Percentiles rank a stretch among this genome's conserved stretches.
These are phyloP conservation scores for Gigaspora rosea DNA, from an alignment of 192 early-diverging fungal species.

Conservation along the genomic window DNA sequence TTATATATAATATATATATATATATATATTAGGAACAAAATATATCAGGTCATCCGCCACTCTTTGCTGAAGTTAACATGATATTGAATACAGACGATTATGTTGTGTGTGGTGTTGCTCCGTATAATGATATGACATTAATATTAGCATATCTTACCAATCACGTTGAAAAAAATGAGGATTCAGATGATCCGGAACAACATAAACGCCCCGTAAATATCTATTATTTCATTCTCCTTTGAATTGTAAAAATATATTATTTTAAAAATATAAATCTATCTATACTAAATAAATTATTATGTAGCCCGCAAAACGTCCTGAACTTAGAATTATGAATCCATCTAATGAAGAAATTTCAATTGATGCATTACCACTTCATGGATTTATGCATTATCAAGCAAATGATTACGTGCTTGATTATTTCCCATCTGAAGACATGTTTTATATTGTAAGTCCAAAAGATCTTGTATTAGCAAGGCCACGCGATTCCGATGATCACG, in stretches of 20 bases:
- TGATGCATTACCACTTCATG: slow-evolving; percentile 84
- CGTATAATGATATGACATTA: slow-evolving; percentile 69
- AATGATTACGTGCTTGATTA: slow-evolving; percentile 92
- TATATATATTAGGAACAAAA: slow-evolving; percentile 36
- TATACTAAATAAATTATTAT: neutral
- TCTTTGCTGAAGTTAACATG: slow-evolving; percentile 61
- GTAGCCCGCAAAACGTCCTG: slow-evolving; percentile 72
- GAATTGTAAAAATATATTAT: neutral
- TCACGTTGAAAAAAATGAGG: slow-evolving; percentile 56
- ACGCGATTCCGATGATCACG: slow-evolving; percentile 89
- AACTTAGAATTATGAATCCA: slow-evolving; percentile 85
- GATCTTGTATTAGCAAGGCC: slow-evolving; percentile 88
- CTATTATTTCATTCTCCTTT: neutral
- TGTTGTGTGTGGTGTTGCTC: slow-evolving; percentile 85
- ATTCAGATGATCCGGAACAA: slow-evolving; percentile 40
- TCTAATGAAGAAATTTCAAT: slow-evolving; percentile 84
- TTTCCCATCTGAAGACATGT: slow-evolving; percentile 68
- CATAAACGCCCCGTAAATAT: slow-evolving; percentile 37
- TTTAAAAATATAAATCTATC: neutral
- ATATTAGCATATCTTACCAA: slow-evolving; percentile 70
- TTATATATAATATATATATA: slow-evolving; percentile 9
- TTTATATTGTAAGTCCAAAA: slow-evolving; percentile 93
- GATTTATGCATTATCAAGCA: slow-evolving; percentile 84
- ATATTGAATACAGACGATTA: slow-evolving; percentile 53
- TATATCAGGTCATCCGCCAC: slow-evolving; percentile 40